Conservation (phyloP, 2,329 filamentous ascomycete species). For the Colletotrichum tropicicola region DNA sequence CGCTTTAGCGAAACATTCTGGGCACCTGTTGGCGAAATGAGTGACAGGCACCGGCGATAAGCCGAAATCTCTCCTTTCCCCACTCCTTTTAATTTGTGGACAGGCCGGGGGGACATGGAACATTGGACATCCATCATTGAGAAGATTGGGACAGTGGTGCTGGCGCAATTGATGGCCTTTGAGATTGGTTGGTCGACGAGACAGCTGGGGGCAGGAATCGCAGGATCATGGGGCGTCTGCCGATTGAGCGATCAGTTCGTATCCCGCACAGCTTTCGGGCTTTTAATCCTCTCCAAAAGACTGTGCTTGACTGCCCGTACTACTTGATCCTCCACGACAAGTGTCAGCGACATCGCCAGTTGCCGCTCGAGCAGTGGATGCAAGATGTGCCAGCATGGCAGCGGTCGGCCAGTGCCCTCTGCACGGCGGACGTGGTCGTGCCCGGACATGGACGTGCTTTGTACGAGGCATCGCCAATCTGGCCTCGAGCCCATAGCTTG, state of each 20-base stretch:
- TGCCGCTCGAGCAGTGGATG: background rate
- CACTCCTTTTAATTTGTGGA: background rate
- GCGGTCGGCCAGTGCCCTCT: background rate
- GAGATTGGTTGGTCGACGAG: background rate
- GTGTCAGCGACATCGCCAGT: background rate
- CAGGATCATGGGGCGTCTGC: no score
- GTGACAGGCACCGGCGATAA: slow-evolving; percentile 8
- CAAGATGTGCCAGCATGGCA: background rate
- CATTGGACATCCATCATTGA: background rate
- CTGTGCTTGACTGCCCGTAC: background rate
- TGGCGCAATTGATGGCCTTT: background rate
- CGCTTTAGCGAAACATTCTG: slow-evolving; percentile 2
- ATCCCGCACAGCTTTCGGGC: background rate
- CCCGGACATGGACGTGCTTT: slow-evolving; percentile 2
- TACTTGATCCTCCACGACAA: background rate
- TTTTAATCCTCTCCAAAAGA: background rate
- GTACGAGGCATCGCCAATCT: slow-evolving; percentile 16
- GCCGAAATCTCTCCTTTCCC: slow-evolving; percentile 8
- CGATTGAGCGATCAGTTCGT: background rate
- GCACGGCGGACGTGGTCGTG: background rate
- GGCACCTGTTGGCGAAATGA: slow-evolving; percentile 12
- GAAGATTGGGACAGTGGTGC: background rate
- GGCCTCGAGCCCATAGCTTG: background rate
- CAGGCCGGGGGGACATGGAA: background rate
- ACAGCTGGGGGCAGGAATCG: no score